Evolutionary conservation across 192 early-diverging fungal genomes (phyloP), one percentile per base, ranked within the genome.

Genomic region (Coemansia sp.): DNA sequence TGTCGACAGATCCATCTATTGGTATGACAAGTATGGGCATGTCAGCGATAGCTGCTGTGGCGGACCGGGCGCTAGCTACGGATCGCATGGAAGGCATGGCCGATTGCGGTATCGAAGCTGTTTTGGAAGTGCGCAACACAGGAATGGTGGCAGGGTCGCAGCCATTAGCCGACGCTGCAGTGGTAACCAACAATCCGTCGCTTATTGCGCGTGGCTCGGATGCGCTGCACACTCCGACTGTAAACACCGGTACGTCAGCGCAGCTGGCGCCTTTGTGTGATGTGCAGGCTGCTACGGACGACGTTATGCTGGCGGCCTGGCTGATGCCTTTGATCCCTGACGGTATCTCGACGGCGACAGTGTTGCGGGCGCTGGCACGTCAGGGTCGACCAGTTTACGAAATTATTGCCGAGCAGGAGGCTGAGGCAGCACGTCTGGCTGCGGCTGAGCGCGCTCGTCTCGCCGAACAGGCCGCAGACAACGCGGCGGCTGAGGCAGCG

Each of bases 261-360:
- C 47, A 57, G 29, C 32, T 52, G 2, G 38, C 61, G 22, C 32
- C 55, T 7, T 58, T 54, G 4, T 57, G 47, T 51, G 65, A 74
- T 37, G 56, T 62, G 58, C 67, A 63, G 17, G 45, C 59, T 2
- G 8, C 52, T 12, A 70, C 69, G 0, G 77, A 80, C 37, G 65
- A 62, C 47, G 21, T 10, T 0, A 48, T 73, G 65, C 55, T 80
- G 17, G 41, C 60, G 17, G 57, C 56, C 27, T 80, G 77, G 77
- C 71, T 80, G 10, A 64, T 67, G 45, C 77, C 77, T 12, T 56
- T 80, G 14, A 65, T 80, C 23, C 77, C 77, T 0, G 65, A 38
- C 0, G 77, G 72, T 12, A 56, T 80, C 38, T 17, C 68, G 1
- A 24, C 56, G 6, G 56, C 68, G 12, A 58, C 68, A 4, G 72